Evolutionary conservation across 495 filamentous ascomycete species (phyloP), one percentile per base, ranked within the genome.

Genomic region (Neurospora discreta): DNA sequence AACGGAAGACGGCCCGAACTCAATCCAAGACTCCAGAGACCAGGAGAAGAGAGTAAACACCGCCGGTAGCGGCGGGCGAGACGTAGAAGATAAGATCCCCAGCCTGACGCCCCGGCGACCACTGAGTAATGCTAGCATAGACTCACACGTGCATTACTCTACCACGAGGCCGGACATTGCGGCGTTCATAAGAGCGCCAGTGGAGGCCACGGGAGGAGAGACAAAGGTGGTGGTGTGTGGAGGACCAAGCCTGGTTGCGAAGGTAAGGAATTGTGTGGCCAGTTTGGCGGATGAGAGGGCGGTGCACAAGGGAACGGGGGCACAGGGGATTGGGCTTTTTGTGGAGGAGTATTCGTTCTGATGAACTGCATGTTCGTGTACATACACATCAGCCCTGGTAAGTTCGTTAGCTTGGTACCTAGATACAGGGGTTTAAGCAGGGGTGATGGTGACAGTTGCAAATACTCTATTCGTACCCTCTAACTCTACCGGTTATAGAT

Each of bases 221-320:
- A 93, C 88, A 18, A 91, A 90, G 0, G 91, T 97, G 0, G 90
- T 92, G 0, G 92, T 92, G 1, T 97, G 94, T 75, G 93, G 94
- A 40, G 91, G 91, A 7, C 81, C 81, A 33, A 89, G 89, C 1
- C 75, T 97, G 70, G 87, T 89, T 5, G 85, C 89, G 39, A 85
- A 87, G 70, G 88, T 91, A 3, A 84, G 93, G 44, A 88, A 87
- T 39, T 89, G 84, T 68, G 90, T 92, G 1, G 91, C 90, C 0
- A 85, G 81, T 18, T 76, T 97, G 67, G 92, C 91, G 73, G 91
- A 97, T 80, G 94, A 97, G 80, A 82, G 94, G 69, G 94, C 92
- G 0, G 91, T 97, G 42, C 93, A 97, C 75, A 97, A 97, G 77
- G 94, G 94, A 10, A 95, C 92, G 0, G 93, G 92, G 2, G 94